A percentile compares a stretch with the other conserved stretches of the same genome.
Conservation (phyloP, 2,329 filamentous ascomycete genomes). For the Furcasterigmium sp. region DNA sequence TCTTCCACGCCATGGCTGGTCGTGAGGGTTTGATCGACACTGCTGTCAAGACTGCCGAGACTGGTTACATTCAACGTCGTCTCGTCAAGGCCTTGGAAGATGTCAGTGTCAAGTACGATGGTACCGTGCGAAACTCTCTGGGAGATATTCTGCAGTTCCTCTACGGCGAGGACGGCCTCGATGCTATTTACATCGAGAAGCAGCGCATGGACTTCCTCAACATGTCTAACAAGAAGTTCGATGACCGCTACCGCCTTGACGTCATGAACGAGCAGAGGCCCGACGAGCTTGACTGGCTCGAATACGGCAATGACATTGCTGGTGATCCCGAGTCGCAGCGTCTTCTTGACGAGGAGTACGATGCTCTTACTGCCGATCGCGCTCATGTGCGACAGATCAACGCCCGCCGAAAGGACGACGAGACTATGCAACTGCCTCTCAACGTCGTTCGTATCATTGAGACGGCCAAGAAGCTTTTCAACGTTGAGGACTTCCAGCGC, state of each 20-base stretch:
- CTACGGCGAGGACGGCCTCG: constrained; percentile 94
- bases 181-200: constrained; percentile 89
- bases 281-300: constrained; percentile 63
- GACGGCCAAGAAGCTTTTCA: constrained; percentile 84
- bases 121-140: constrained; percentile 92
- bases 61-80: constrained; percentile 97
- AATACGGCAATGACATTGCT: constrained; percentile 79
- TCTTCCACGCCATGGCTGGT: constrained; percentile 99
- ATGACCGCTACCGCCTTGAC: constrained; percentile 78
- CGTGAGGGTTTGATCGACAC: constrained; percentile 99
- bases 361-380: constrained; percentile 70
- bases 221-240: constrained; percentile 72
- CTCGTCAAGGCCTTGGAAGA: constrained; percentile 97
- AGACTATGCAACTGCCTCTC: constrained; percentile 84
- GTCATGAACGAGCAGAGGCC: constrained; percentile 63
- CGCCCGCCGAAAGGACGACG: constrained; percentile 65
- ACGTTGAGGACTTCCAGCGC: constrained; percentile 76
- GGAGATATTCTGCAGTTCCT: constrained; percentile 96
- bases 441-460: constrained; percentile 90
- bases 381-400: constrained; percentile 67
- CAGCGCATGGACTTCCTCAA: constrained; percentile 85
- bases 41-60: constrained; percentile 98
- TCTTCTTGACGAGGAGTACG: constrained; percentile 84
- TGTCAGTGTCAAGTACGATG: constrained; percentile 95
- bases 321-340: constrained; percentile 85